Percentiles rank a stretch among this genome's conserved stretches.
These are phyloP conservation scores for Saccharomycopsis selenospora DNA, from an alignment of 805 yeast genomes.

Conservation along the genomic window DNA sequence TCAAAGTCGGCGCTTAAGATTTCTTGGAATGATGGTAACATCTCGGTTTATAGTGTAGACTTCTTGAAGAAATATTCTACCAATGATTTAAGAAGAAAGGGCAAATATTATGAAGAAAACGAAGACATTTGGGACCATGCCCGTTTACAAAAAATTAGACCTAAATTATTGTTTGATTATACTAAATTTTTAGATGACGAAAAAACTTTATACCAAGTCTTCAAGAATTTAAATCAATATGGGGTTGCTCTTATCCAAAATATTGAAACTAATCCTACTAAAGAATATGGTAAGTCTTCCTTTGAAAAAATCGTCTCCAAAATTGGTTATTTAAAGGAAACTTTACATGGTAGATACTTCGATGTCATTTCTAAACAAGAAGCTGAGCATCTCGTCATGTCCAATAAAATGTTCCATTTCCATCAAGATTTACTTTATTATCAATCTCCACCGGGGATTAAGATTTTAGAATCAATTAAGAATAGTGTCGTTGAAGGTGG, in stretches of 20 bases:
- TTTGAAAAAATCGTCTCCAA: constrained; percentile 42
- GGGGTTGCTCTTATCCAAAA: constrained; percentile 16
- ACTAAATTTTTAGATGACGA: constrained; percentile 12
- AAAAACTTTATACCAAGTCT: constrained; percentile 10
- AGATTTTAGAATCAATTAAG: constrained; percentile 52
- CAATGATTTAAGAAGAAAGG: constrained; percentile 27
- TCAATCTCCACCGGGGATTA: constrained; percentile 78
- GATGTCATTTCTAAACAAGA: constrained; percentile 49
- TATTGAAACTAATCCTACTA: constrained; percentile 15
- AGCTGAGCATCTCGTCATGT: constrained; percentile 66
- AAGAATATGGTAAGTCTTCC: constrained; percentile 24
- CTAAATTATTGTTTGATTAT: constrained; percentile 3
- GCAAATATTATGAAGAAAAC: constrained; percentile 17
- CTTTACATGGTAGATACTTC: constrained; percentile 66
- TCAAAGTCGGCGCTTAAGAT: constrained; percentile 33
- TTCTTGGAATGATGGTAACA: constrained; percentile 42
- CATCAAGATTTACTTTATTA: constrained; percentile 75
- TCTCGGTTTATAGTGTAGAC: constrained; percentile 34
- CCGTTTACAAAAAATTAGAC: neutral
- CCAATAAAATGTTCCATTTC: constrained; percentile 55
- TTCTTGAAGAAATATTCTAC: constrained; percentile 42
- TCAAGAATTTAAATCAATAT: constrained; percentile 14
- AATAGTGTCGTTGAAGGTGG: constrained; percentile 48
- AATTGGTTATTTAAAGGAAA: constrained; percentile 61
- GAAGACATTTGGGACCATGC: constrained; percentile 14